phyloP scores from a whole-genome alignment of 192 early-diverging fungal genomes.

The Backusella sp. region DNA sequence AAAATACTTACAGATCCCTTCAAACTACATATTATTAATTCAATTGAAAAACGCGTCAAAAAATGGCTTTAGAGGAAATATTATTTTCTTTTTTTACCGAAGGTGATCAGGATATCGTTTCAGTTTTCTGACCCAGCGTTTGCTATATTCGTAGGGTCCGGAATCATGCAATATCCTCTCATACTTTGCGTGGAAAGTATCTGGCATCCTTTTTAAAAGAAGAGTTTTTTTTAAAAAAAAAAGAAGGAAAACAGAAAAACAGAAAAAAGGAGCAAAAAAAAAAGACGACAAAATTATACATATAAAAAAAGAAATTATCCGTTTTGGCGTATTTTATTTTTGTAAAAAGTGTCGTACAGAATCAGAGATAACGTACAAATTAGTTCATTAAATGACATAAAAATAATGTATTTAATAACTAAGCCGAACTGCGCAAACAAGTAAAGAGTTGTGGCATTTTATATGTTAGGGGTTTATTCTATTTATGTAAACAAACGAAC shows the following conservation, averaged over 20 bases:
- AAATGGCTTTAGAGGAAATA: neutral
- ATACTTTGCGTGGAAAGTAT: neutral
- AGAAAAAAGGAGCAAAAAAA: neutral
- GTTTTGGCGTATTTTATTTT: conserved; percentile 1
- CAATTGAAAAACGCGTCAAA: neutral
- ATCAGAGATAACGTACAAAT: neutral
- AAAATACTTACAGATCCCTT: conserved; percentile 15
- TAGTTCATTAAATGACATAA: neutral
- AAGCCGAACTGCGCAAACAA: neutral
- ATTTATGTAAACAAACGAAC: neutral
- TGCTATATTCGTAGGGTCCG: neutral
- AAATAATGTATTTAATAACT: neutral
- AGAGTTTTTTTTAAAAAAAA: neutral
- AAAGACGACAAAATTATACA: neutral
- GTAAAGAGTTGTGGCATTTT: neutral
- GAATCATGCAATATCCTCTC: conserved; percentile 10
- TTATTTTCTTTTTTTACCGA: conserved; percentile 18
- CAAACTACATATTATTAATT: neutral
- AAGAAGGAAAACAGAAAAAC: neutral
- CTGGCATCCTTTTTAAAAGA: neutral
- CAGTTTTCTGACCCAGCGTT: conserved; percentile 9
- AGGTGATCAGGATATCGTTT: conserved; percentile 22
- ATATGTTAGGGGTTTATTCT: neutral
- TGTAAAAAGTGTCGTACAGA: neutral
- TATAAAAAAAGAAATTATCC: neutral